Conservation (phyloP, 306 rosid species). For the Vigna nakashimae region DNA sequence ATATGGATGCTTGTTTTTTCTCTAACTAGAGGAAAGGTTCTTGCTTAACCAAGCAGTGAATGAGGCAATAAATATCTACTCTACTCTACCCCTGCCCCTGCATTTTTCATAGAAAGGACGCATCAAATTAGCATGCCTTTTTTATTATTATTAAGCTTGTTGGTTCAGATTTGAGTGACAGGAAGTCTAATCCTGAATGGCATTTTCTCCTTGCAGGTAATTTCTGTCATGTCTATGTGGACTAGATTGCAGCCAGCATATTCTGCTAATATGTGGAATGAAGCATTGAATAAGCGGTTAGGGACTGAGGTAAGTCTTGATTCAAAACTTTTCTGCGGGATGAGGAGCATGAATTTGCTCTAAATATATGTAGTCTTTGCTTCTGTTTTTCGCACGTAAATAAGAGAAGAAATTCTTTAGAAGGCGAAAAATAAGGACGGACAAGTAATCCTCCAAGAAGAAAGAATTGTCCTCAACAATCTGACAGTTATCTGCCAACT, state of each 20-base stretch:
- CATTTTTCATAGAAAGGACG: background rate
- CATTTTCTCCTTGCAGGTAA: conserved; percentile 60
- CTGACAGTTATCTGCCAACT: background rate
- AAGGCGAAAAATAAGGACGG: background rate
- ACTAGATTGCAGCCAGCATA: conserved; percentile 88
- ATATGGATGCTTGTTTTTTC: conserved; percentile 1
- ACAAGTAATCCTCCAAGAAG: background rate
- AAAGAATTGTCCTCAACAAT: background rate
- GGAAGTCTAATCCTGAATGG: conserved; percentile 36
- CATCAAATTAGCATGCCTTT: background rate
- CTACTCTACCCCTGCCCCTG: background rate
- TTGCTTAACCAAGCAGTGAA: background rate
- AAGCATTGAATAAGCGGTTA: conserved; percentile 89
- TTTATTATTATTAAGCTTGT: conserved; percentile 10
- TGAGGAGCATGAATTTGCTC: conserved; percentile 23
- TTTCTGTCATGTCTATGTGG: conserved; percentile 99
- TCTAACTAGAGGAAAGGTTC: background rate
- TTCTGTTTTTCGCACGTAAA: background rate
- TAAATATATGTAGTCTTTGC: background rate
- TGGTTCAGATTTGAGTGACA: background rate
- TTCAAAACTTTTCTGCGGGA: background rate
- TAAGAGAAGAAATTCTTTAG: background rate
- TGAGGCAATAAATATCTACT: background rate
- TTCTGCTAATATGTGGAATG: conserved; percentile 98
- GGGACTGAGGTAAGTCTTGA: conserved; percentile 72